Conservation (phyloP, 148 eudicot species). For the Vaccinium myrtillus region DNA sequence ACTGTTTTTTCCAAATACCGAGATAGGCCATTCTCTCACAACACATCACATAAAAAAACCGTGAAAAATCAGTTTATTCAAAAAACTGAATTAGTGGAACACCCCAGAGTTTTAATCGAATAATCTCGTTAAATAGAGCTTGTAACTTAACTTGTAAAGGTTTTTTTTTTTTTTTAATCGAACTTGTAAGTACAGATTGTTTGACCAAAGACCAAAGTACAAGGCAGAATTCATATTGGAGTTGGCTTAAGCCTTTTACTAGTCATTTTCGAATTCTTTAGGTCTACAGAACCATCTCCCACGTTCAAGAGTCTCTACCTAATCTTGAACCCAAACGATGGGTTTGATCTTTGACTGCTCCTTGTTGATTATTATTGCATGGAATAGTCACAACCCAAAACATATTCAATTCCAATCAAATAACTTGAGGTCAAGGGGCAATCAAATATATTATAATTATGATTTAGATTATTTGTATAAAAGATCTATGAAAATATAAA, state of each 20-base stretch:
- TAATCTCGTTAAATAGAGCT: too few relatives aligned
- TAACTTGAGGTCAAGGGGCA: neutral
- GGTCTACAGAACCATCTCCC: neutral
- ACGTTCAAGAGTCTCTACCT: neutral
- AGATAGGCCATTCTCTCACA: too few relatives aligned
- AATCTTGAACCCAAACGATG: neutral
- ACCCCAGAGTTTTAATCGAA: too few relatives aligned
- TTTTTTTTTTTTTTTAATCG: too few relatives aligned
- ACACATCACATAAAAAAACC: too few relatives aligned
- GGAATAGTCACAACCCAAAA: neutral
- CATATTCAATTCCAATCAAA: neutral
- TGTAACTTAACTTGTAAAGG: too few relatives aligned
- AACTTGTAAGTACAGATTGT: neutral
- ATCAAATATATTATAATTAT: neutral
- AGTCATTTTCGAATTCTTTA: neutral
- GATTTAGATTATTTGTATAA: too few relatives aligned
- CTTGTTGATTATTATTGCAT: neutral
- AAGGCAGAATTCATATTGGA: neutral
- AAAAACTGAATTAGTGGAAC: too few relatives aligned
- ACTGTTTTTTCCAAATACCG: too few relatives aligned
- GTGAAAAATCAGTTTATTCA: too few relatives aligned
- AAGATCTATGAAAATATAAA: too few relatives aligned
- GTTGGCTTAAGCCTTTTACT: neutral
- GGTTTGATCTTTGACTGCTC: slow-evolving; percentile 2
- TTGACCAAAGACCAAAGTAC: neutral